Percentiles rank a stretch among this genome's conserved stretches.
These are phyloP conservation scores for Hirsutella thompsonii DNA, from an alignment of 2,329 filamentous ascomycete species.

Conservation along the genomic window DNA sequence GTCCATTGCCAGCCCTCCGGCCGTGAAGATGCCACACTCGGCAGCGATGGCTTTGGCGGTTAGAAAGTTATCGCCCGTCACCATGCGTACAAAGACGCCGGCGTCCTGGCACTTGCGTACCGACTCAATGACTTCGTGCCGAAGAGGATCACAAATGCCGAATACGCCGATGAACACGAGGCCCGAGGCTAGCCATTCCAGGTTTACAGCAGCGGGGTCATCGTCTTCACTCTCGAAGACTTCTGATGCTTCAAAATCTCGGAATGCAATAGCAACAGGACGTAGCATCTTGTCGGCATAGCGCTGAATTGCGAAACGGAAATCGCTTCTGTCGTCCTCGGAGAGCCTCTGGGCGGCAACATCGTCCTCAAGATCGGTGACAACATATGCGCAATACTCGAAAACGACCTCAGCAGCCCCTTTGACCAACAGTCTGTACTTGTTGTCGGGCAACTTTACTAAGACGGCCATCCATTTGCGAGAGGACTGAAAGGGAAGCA, in stretches of 20 bases:
- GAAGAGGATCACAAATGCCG: constrained; percentile 56
- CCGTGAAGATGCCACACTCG: constrained; percentile 26
- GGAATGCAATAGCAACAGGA: constrained; percentile 63
- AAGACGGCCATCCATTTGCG: constrained; percentile 45
- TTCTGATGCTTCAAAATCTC: constrained; percentile 60
- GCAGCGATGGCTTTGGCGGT: constrained; percentile 29
- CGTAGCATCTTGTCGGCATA: constrained; percentile 60
- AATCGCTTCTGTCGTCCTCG: constrained; percentile 16
- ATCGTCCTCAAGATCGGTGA: constrained; percentile 29
- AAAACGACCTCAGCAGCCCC: constrained; percentile 45
- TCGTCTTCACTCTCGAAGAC: constrained; percentile 36
- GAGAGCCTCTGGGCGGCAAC: constrained; percentile 15
- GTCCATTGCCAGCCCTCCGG: constrained; percentile 56
- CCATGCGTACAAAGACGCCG: constrained; percentile 53
- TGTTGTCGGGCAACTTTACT: constrained; percentile 29
- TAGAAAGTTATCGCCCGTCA: constrained; percentile 37
- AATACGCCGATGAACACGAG: constrained; percentile 34
- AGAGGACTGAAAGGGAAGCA: constrained; percentile 40
- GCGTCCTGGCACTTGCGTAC: constrained; percentile 49
- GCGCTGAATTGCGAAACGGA: constrained; percentile 20
- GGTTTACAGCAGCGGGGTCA: constrained; percentile 19
- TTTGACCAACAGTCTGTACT: constrained; percentile 40
- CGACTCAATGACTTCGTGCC: constrained; percentile 47
- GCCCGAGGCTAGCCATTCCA: constrained; percentile 32
- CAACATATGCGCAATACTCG: constrained; percentile 25